phyloP scores from a whole-genome alignment of 768 basidiomycete genomes.

The Podaxis sp. region DNA sequence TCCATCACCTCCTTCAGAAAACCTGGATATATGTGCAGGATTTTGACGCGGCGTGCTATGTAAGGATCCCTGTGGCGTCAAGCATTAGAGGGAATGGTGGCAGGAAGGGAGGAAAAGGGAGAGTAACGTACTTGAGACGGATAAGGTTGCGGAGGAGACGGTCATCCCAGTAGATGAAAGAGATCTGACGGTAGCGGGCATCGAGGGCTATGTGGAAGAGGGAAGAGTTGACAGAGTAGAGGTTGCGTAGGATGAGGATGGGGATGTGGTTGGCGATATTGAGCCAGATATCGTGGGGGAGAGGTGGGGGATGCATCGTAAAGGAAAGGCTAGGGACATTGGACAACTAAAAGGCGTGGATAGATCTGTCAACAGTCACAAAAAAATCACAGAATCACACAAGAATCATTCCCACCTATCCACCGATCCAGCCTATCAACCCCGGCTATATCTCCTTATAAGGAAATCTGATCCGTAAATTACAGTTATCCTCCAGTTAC shows the following conservation, averaged over 20 bases:
- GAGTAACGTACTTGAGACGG: conserved; percentile 31
- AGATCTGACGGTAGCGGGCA: conserved; percentile 42
- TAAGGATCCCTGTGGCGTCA: conserved; percentile 34
- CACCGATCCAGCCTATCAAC: background rate
- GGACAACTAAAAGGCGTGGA: background rate
- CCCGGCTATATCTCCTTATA: background rate
- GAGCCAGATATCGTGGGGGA: conserved; percentile 30
- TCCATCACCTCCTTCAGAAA: conserved; percentile 40
- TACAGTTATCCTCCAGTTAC: background rate
- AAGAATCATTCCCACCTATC: background rate
- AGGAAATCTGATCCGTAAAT: too few species aligned
- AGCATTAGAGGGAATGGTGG: background rate
- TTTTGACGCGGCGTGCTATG: conserved; percentile 43
- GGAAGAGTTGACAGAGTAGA: conserved; percentile 32
- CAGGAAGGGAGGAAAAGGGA: background rate
- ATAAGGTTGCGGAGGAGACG: conserved; percentile 37
- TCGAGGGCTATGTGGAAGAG: conserved; percentile 42
- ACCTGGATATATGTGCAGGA: conserved; percentile 44
- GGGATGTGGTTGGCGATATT: conserved; percentile 32
- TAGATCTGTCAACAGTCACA: conserved; percentile 2
- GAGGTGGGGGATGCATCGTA: background rate
- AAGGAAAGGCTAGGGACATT: background rate
- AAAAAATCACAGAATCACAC: too few species aligned
- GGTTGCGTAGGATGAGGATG: conserved; percentile 25
- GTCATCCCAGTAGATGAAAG: conserved; percentile 43